Conservation (phyloP, 768 basidiomycete genomes). For the Pleurotus citrinopileatus region DNA sequence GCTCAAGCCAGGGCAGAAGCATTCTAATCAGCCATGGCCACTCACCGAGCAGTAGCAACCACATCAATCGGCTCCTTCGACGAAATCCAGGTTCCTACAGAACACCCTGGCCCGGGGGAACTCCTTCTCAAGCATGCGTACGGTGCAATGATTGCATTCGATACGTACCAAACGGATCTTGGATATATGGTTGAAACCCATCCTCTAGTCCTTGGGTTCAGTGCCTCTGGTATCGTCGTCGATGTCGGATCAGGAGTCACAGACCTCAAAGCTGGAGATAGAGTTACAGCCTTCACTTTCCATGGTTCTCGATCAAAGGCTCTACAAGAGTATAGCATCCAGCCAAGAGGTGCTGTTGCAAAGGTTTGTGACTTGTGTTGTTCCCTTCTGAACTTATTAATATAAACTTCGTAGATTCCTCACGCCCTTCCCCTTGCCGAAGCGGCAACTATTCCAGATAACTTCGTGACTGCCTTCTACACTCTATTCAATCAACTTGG, state of each 20-base stretch:
- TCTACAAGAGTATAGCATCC: constrained; percentile 34
- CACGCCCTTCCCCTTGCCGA: constrained; percentile 16
- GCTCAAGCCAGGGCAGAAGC: too few relatives aligned
- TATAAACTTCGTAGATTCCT: constrained; percentile 11
- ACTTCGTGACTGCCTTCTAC: constrained; percentile 39
- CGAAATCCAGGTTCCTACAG: constrained; percentile 27
- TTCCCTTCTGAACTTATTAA: neutral
- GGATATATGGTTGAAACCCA: constrained; percentile 25
- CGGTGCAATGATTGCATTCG: constrained; percentile 31
- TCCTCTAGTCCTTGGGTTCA: constrained; percentile 34
- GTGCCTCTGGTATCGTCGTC: constrained; percentile 29
- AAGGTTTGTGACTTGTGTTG: constrained; percentile 26
- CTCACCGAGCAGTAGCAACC: constrained; percentile 7
- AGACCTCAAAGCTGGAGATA: constrained; percentile 31
- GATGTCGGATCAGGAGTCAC: constrained; percentile 30
- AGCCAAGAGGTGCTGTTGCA: constrained; percentile 25
- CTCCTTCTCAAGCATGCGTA: constrained; percentile 37
- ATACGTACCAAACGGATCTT: constrained; percentile 29
- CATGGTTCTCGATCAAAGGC: constrained; percentile 24
- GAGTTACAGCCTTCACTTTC: constrained; percentile 28
- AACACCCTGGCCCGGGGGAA: constrained; percentile 26
- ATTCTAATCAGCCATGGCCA: neutral
- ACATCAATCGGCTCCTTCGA: neutral
- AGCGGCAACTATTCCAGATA: constrained; percentile 37
- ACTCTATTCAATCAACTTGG: constrained; percentile 37